Evolutionary conservation across 2,329 filamentous ascomycete genomes (phyloP).

Genomic region (Scolecobasidium constrictum): DNA sequence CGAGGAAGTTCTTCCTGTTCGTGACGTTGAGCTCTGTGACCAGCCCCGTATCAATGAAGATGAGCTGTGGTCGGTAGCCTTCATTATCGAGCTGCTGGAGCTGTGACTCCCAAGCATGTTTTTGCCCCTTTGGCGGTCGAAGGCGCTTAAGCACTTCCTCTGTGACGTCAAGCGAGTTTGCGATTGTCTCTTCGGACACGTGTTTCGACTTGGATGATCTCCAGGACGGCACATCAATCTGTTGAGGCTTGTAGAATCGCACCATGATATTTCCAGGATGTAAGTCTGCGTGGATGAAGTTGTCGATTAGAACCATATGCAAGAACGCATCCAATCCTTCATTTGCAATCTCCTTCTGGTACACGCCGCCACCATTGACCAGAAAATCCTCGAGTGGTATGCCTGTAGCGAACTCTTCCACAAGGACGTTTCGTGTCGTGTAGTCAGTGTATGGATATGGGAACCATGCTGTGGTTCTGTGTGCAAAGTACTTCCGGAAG

Average conservation of each 20-base stretch:
- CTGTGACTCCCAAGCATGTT: conserved; percentile 60
- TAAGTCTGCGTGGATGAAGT: conserved; percentile 92
- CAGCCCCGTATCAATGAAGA: conserved; percentile 94
- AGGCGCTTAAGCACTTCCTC: conserved; percentile 76
- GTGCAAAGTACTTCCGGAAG: conserved; percentile 84
- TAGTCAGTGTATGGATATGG: conserved; percentile 89
- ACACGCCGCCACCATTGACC: conserved; percentile 81
- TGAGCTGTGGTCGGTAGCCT: conserved; percentile 84
- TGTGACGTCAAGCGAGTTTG: conserved; percentile 62
- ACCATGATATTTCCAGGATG: conserved; percentile 99
- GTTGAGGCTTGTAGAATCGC: conserved; percentile 80
- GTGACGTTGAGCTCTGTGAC: conserved; percentile 84
- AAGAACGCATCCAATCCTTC: conserved; percentile 93
- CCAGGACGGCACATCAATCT: conserved; percentile 49
- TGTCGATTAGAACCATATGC: conserved; percentile 92
- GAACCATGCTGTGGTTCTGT: conserved; percentile 89
- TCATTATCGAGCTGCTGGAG: conserved; percentile 70
- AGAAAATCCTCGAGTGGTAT: conserved; percentile 86
- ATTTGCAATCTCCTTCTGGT: conserved; percentile 87
- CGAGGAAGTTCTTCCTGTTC: conserved; percentile 85
- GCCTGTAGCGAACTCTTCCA: conserved; percentile 93
- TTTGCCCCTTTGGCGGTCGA: conserved; percentile 59
- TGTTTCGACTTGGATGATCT: neutral
- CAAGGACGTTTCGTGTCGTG: conserved; percentile 80
- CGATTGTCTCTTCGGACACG: conserved; percentile 11